These are phyloP conservation scores for peach (Prunus persica) DNA, from an alignment of 306 rosid genomes.

Conservation along the genomic window Prunus_persica_NCBIv2 NC_034009.1:23732501-23733000, in stretches of 20 bases:
- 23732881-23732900: conserved; percentile 11
- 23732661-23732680: conserved; percentile 8
- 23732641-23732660: conserved; percentile 9
- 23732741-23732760: conserved; percentile 71
- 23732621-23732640: conserved; percentile 3
- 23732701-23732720: conserved; percentile 70
- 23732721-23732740: conserved; percentile 78
- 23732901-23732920: conserved; percentile 24
- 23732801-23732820: not conserved
- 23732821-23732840: not conserved
- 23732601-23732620: conserved; percentile 18
- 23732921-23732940: conserved; percentile 82
- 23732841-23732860: not conserved
- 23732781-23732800: conserved; percentile 18
- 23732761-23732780: conserved; percentile 78
- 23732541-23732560: conserved; percentile 69
- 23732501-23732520: conserved; percentile 90
- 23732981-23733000: conserved; percentile 49
- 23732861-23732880: conserved; percentile 1
- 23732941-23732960: conserved; percentile 67
- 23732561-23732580: conserved; percentile 87
- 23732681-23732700: not conserved
- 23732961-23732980: conserved; percentile 82
- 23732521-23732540: conserved; percentile 93
- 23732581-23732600: conserved; percentile 66